Evolutionary conservation across 2,329 filamentous ascomycete genomes (phyloP), one percentile per base, ranked within the genome.

Genomic region (Endoconidiophora laricicola): DNA sequence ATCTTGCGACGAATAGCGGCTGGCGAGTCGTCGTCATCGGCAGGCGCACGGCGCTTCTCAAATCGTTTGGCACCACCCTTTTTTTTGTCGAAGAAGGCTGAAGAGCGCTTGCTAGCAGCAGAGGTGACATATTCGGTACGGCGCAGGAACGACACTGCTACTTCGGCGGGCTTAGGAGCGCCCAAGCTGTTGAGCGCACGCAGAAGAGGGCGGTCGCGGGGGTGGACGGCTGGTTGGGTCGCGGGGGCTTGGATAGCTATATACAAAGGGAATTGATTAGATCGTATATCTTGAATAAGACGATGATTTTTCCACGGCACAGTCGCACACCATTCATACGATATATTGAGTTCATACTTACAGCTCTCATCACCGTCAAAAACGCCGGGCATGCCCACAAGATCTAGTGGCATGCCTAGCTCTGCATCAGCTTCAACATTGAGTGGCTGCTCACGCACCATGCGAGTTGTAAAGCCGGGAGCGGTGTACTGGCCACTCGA

Each of bases 361-460:
- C 88, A 86, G 67, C 83, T 83, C 70, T 96, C 90, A 63, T 96
- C 87, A 52, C 88, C 90, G 60, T 96, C 81, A 60, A 96, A 95
- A 52, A 96, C 81, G 26, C 88, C 87, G 5, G 90, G 90, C 69
- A 96, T 86, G 60, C 91, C 91, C 52, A 96, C 83, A 57, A 98
- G 69, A 63, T 96, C 90, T 61, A 98, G 79, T 53, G 88, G 87
- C 91, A 98, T 96, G 52, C 91, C 91, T 58, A 96, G 76, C 69
- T 98, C 91, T 6, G 88, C 91, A 75, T 98, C 91, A 26, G 87
- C 87, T 66, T 98, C 91, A 54, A 98, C 91, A 61, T 95, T 96
- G 45, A 94, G 72, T 48, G 90, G 85, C 69, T 96, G 91, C 60
- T 94, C 87, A 60, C 90, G 75, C 16, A 85, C 86, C 57, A 98